Percentiles rank a stretch among this genome's conserved stretches.
Evolutionary conservation across 2,329 filamentous ascomycete genomes (phyloP).

Genomic region (Nigrospora sphaerica): DNA sequence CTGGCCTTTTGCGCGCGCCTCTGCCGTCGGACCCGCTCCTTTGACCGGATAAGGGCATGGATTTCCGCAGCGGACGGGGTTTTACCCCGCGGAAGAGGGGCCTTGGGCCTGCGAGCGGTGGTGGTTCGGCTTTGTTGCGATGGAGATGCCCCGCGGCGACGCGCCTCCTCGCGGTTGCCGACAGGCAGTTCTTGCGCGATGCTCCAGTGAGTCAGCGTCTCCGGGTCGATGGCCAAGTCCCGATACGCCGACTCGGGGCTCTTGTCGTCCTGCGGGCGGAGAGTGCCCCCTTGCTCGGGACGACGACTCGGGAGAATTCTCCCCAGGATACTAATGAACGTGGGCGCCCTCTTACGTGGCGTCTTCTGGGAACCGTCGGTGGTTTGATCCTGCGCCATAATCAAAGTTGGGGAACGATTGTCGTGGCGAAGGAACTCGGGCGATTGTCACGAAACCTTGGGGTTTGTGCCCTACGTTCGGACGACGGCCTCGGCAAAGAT

Average conservation of each 20-base stretch:
- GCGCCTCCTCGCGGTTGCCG: background rate
- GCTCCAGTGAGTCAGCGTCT: constrained; percentile 19
- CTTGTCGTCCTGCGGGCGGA: constrained; percentile 15
- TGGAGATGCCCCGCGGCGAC: background rate
- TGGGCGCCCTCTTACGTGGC: constrained; percentile 14
- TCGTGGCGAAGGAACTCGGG: too few relatives aligned
- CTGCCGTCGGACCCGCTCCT: constrained; percentile 26
- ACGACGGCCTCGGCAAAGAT: too few relatives aligned
- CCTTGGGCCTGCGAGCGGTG: background rate
- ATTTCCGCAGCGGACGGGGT: constrained; percentile 10
- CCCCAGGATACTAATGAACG: constrained; percentile 32
- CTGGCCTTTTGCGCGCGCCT: constrained; percentile 43
- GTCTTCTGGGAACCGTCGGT: background rate
- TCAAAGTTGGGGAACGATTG: too few relatives aligned
- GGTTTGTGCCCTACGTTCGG: too few relatives aligned
- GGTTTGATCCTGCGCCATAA: background rate
- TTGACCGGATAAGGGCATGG: constrained; percentile 11
- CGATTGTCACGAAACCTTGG: too few relatives aligned
- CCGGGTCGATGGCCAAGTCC: constrained; percentile 13
- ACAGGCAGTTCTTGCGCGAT: constrained; percentile 13
- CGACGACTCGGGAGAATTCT: constrained; percentile 41
- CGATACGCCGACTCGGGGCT: constrained; percentile 12
- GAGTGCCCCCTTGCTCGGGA: constrained; percentile 42
- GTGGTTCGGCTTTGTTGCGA: background rate
- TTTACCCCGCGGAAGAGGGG: constrained; percentile 5